A percentile compares a stretch with the other conserved stretches of the same genome.
phyloP scores from a whole-genome alignment of 1,139 yeast genomes.

The Suhomyces maxii region DNA sequence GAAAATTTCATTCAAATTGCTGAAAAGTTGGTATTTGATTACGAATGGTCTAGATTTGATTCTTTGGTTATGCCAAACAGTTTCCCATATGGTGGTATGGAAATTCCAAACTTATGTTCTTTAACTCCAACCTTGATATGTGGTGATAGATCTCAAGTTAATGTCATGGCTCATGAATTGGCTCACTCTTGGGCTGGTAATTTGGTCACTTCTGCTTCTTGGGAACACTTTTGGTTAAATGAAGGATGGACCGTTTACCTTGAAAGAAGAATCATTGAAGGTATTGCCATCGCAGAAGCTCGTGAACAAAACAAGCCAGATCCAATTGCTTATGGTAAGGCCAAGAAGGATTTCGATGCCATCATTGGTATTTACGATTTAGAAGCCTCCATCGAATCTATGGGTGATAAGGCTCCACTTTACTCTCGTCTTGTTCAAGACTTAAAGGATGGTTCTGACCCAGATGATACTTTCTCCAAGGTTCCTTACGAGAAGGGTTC shows the following conservation, averaged over 20 bases:
- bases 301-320: constrained; percentile 13
- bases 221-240: constrained; percentile 94
- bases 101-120: constrained; percentile 86
- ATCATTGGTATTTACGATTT: constrained; percentile 89
- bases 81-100: constrained; percentile 97
- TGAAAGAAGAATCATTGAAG: constrained; percentile 80
- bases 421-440: constrained; percentile 71
- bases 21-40: constrained; percentile 72
- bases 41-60: constrained; percentile 85
- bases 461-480: constrained; percentile 85
- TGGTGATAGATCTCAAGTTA: constrained; percentile 83
- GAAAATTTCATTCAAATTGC: constrained; percentile 83
- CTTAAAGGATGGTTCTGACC: constrained; percentile 66
- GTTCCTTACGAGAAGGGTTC: constrained; percentile 94
- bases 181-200: constrained; percentile 95
- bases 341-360: constrained; percentile 75
- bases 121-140: constrained; percentile 88
- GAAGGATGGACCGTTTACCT: constrained; percentile 96
- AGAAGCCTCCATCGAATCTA: constrained; percentile 59
- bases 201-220: constrained; percentile 82
- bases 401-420: constrained; percentile 54
- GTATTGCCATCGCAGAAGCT: constrained; percentile 32
- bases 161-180: constrained; percentile 87
- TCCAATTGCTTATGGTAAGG: constrained; percentile 58
- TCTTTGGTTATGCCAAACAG: constrained; percentile 77